phyloP scores from a whole-genome alignment of 805 yeast species.

The Suhomyces sp. region DNA sequence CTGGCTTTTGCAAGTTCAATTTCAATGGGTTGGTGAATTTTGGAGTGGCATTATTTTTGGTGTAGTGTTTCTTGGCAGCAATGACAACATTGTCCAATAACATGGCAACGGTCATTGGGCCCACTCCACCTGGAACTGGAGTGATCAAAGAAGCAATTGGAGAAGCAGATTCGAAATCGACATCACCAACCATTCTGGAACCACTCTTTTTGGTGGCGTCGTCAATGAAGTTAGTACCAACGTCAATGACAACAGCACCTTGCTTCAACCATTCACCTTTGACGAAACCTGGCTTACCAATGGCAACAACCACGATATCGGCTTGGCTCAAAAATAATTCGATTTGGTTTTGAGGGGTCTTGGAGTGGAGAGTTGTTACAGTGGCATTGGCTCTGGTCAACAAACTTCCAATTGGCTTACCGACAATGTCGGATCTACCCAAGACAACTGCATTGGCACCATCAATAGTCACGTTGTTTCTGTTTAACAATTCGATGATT shows the following conservation, averaged over 20 bases:
- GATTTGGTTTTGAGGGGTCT: slow-evolving; percentile 52
- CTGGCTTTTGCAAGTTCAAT: slow-evolving; percentile 54
- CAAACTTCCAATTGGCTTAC: slow-evolving; percentile 73
- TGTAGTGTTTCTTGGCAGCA: slow-evolving; percentile 59
- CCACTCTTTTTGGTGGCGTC: slow-evolving; percentile 78
- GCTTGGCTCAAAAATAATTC: slow-evolving; percentile 56
- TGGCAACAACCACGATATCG: slow-evolving; percentile 89
- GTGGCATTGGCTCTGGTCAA: slow-evolving; percentile 72
- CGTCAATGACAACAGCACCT: slow-evolving; percentile 87
- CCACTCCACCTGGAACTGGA: slow-evolving; percentile 99
- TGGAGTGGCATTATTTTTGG: slow-evolving; percentile 41
- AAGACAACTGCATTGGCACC: slow-evolving; percentile 81
- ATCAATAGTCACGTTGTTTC: slow-evolving; percentile 51
- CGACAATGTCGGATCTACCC: slow-evolving; percentile 86
- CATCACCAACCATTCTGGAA: slow-evolving; percentile 89
- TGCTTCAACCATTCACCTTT: slow-evolving; percentile 86
- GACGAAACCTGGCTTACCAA: slow-evolving; percentile 82
- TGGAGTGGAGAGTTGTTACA: slow-evolving; percentile 73
- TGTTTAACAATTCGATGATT: slow-evolving; percentile 60
- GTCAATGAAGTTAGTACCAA: slow-evolving; percentile 87
- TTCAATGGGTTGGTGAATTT: slow-evolving; percentile 55
- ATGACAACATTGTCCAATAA: slow-evolving; percentile 67
- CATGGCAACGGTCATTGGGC: slow-evolving; percentile 98
- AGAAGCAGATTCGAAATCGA: slow-evolving; percentile 70
- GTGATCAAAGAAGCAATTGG: slow-evolving; percentile 70